Evolutionary conservation across 257 asterid genomes (phyloP).

Genomic region (Fraxinus cuspidata): DNA sequence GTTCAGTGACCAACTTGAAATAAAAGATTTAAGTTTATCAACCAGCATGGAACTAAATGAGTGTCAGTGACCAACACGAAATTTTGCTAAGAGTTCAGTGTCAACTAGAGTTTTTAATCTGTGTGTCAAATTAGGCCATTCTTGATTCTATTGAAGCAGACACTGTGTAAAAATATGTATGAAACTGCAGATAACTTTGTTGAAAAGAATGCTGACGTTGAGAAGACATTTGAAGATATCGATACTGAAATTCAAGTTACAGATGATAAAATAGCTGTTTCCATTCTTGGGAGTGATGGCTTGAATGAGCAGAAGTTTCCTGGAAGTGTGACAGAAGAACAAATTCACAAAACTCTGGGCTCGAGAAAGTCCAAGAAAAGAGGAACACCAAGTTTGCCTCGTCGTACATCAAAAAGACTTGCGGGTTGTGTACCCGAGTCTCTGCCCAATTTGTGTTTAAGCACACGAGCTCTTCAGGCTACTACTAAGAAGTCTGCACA

Average conservation of each 20-base stretch:
- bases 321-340: conserved; percentile 11
- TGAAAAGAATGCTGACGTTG: neutral
- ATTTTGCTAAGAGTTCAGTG: neutral
- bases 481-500: conserved; percentile 17
- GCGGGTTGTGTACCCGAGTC: conserved; percentile 34
- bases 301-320: conserved; percentile 24
- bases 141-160: conserved; percentile 5
- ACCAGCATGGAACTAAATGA: neutral
- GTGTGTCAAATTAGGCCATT: neutral
- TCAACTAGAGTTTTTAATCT: no score
- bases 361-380: conserved; percentile 23
- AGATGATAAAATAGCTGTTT: neutral
- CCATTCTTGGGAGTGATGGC: neutral
- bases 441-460: conserved; percentile 22
- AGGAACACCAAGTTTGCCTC: conserved; percentile 13
- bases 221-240: neutral
- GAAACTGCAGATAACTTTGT: conserved; percentile 10
- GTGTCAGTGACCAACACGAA: neutral
- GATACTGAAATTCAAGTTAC: conserved; percentile 1
- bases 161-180: neutral
- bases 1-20: neutral
- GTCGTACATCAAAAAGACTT: conserved; percentile 39
- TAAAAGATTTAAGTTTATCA: neutral
- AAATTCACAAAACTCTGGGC: neutral
- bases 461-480: conserved; percentile 31